phyloP scores from a whole-genome alignment of 2,329 filamentous ascomycete genomes.

The Xylaria sp. region DNA sequence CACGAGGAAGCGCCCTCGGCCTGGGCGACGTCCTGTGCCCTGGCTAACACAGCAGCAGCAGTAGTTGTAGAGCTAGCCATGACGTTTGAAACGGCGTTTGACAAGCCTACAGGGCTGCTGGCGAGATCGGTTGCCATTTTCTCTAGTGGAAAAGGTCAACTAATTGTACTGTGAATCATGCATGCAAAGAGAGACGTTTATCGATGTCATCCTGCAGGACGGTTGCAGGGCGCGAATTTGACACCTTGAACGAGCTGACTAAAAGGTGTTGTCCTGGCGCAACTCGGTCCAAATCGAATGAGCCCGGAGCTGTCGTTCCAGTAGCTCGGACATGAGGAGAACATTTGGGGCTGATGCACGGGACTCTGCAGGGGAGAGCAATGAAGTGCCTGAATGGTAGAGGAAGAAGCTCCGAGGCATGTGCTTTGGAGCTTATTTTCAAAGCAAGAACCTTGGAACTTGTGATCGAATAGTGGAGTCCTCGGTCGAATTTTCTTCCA shows the following conservation, averaged over 20 bases:
- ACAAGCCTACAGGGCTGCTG: conserved; percentile 38
- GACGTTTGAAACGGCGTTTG: conserved; percentile 43
- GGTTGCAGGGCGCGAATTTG: conserved; percentile 21
- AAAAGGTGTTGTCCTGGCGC: not conserved
- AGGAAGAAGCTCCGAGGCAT: conserved; percentile 33
- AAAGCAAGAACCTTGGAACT: conserved; percentile 13
- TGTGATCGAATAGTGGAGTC: conserved; percentile 33
- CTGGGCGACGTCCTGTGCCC: conserved; percentile 43
- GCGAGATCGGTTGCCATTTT: conserved; percentile 31
- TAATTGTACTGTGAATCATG: conserved; percentile 12
- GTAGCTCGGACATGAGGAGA: conserved; percentile 29
- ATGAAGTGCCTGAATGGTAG: conserved; percentile 5
- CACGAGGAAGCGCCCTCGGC: conserved; percentile 56
- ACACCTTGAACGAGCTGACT: conserved; percentile 14
- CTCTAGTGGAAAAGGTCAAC: not conserved
- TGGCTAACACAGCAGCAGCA: conserved; percentile 42
- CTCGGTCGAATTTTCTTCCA: conserved; percentile 35
- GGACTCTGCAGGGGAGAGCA: conserved; percentile 16
- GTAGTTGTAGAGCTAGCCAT: conserved; percentile 44
- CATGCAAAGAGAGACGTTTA: conserved; percentile 19
- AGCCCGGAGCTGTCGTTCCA: conserved; percentile 33
- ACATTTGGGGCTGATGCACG: conserved; percentile 39
- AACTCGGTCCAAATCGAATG: conserved; percentile 29
- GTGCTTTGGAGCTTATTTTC: conserved; percentile 30
- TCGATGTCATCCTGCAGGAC: conserved; percentile 42